Base-by-base conservation (phyloP, 345 rosid species). In the Syzygium oleosum region DNA sequence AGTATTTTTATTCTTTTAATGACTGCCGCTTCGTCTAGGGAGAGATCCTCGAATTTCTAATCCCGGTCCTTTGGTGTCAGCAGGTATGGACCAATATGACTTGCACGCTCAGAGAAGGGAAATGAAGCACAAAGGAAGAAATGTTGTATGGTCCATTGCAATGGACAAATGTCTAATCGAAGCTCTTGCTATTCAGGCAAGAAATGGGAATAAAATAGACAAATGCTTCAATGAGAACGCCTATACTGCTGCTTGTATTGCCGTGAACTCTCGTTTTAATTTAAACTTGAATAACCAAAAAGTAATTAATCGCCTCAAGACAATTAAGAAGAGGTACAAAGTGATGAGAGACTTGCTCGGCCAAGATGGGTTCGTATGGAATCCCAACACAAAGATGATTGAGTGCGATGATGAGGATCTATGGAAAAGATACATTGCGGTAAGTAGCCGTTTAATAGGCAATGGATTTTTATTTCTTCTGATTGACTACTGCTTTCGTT, bases 151-250 rank as follows among this genome's bases (percentile, higher is more conserved):
- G 98, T 96, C 97, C 7, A 88, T 94, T 79, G 98, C 96, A 86
- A 96, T 94, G 98, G 98, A 95, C 91, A 96, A 94, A 90, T 96
- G 98, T 86, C 91, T 96, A 31, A 96, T 96, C 51, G 98, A 96
- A 94, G 92, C 98, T 88, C 95, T 96, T 88, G 94, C 98, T 78
- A 84, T 95, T 87, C 98, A 95, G 89, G 98, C 97, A 34, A 95
- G 92, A 91, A 96, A 87, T 59, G 98, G 98, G 86, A 96, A 96
- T 90, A 96, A 96, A 89, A 88, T 96, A 46, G 98, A 96, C 85
- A 96, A 94, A 89, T 95, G 96, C 87, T 95, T 96, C 87, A 95
- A 95, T 51, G 98, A 96, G 90, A 93, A 91, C 49, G 98, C 98
- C 27, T 96, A 96, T 86, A 90, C 95, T 65, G 95, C 98, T 77